Conservation (phyloP, 2,329 filamentous ascomycete species). For the Aspergillus calidoustus region DNA sequence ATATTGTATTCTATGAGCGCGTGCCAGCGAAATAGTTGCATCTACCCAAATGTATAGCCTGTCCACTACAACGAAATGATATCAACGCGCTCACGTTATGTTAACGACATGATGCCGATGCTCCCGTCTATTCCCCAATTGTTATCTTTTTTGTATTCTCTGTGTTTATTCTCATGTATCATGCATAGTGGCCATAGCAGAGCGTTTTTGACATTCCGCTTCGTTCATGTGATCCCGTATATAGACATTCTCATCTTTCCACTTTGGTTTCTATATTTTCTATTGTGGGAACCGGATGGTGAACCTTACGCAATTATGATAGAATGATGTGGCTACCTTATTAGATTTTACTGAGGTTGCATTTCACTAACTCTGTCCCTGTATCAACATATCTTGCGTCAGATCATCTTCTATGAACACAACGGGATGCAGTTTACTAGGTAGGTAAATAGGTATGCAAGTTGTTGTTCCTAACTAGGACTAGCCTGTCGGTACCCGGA, state of each 20-base stretch:
- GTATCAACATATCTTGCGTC: too few relatives aligned
- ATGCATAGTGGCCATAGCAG: slow-evolving; percentile 8
- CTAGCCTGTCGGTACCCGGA: too few relatives aligned
- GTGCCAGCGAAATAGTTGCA: slow-evolving; percentile 45
- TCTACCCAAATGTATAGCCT: not conserved
- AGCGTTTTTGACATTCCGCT: not conserved
- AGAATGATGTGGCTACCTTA: not conserved
- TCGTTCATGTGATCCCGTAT: not conserved
- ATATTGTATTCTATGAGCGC: slow-evolving; percentile 68
- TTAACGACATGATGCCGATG: slow-evolving; percentile 15
- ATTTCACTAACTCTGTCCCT: too few relatives aligned
- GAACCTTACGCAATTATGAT: not conserved
- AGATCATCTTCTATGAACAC: not conserved
- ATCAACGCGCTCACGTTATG: slow-evolving; percentile 13
- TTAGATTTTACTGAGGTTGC: not conserved
- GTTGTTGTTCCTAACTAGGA: too few relatives aligned
- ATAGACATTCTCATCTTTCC: slow-evolving; percentile 9
- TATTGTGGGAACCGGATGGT: not conserved
- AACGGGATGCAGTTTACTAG: too few relatives aligned
- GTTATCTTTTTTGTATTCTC: not conserved
- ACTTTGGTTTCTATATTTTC: not conserved
- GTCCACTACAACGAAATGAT: slow-evolving; percentile 14
- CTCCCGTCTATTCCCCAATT: not conserved
- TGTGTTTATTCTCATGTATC: slow-evolving; percentile 3
- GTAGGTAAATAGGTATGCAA: too few relatives aligned